These are phyloP conservation scores for Bipolaris gigantea DNA, from an alignment of 2,329 filamentous ascomycete species.

Conservation along the genomic window DNA sequence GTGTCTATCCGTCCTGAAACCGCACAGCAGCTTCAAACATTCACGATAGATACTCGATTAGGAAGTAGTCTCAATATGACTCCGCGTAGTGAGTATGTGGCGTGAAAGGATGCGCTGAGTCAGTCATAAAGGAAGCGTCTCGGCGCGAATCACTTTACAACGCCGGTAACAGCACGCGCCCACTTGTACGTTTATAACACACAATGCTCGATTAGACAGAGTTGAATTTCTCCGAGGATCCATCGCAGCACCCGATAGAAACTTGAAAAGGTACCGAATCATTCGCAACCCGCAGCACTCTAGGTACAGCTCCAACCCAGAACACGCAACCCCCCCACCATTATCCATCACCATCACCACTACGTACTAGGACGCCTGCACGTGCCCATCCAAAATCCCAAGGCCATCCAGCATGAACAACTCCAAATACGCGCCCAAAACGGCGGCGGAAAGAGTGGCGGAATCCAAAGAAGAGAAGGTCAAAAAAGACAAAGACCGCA, in stretches of 20 bases:
- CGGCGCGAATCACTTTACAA: conserved; percentile 1
- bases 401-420: conserved; percentile 20
- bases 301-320: no score
- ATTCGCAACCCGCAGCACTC: no score
- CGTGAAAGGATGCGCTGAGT: conserved; percentile 8
- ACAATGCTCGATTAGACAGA: neutral
- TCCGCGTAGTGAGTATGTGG: conserved; percentile 10
- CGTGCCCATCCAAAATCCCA: neutral
- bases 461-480: conserved; percentile 32
- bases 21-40: no score
- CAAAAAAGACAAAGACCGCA: conserved; percentile 36
- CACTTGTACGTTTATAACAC: neutral
- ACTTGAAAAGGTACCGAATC: no score
- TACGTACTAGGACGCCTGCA: neutral
- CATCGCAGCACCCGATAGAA: neutral
- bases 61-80: conserved; percentile 3
- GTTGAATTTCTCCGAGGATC: no score
- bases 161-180: neutral
- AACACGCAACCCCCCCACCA: no score
- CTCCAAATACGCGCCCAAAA: conserved; percentile 39
- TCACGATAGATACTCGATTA: conserved; percentile 3
- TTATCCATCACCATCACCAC: neutral
- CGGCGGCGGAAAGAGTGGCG: conserved; percentile 28
- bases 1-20: no score
- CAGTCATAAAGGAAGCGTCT: neutral